Evolutionary conservation across 2,329 filamentous ascomycete species (phyloP), one percentile per base, ranked within the genome.

Genomic region (Dothistroma septosporum): DNA sequence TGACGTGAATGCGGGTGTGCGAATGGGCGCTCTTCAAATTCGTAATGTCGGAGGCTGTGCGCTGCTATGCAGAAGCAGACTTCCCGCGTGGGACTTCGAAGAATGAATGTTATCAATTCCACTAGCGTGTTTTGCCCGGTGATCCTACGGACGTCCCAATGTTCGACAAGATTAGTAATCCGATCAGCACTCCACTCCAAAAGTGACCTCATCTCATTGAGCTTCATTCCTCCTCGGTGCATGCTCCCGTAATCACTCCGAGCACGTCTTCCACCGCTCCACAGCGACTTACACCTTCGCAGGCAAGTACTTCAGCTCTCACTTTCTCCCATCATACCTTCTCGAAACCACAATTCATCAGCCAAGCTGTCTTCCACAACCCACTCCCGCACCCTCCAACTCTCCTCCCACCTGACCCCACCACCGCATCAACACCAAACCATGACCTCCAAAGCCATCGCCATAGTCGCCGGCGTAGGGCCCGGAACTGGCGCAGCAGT

Each of bases 401-500:
- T 52, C 48, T 52, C 48, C 48, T 52, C 24, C 24, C 48, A 52
- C 24, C 48, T 52, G 4, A 9, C 33, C 33, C 10, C 33, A 11
- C 33, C 33, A 37, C 33, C 33, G 10, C 19, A 52, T 2, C 16
- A 5, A 37, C 19, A 52, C 2, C 16, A 5, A 11, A 53, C 31
- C 10, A 35, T 35, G 24, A 32, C 49, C 49, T 7, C 24, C 24
- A 53, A 53, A 53, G 49, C 49, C 24, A 53, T 87, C 73, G 85
- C 87, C 55, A 78, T 92, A 62, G 76, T 92, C 61, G 87, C 87
- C 11, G 89, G 89, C 58, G 88, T 86, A 47, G 89, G 89, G n/a
- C 78, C 87, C 6, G 88, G 89, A 61, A 91, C 82, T n/a, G 85
- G 85, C 28, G 84, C 84, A 14, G 79, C 83, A 1, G 80, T 87